Evolutionary conservation across 140 eudicot genomes (phyloP).

Genomic region (Ambrosia hybrid): DNA sequence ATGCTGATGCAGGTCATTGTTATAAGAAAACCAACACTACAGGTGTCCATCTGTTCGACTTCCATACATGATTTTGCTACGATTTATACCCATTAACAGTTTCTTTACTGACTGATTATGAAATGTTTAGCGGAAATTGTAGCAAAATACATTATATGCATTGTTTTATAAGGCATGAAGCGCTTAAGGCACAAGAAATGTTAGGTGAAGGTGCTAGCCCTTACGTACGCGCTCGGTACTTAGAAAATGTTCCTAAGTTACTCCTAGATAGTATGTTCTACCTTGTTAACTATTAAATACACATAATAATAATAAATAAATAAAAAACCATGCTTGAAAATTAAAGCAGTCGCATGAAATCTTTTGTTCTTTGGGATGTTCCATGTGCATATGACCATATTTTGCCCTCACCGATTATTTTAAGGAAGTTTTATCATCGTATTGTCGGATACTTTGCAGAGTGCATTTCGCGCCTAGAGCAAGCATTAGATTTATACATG

Average conservation of each 20-base stretch:
- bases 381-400: background rate
- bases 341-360: background rate
- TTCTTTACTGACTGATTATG: no score
- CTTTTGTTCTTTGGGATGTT: background rate
- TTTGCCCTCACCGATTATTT: background rate
- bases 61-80: slow-evolving; percentile 1
- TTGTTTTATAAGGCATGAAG: no score
- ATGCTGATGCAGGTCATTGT: slow-evolving; percentile 63
- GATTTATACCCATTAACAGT: no score
- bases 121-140: no score
- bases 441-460: slow-evolving; percentile 42
- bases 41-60: slow-evolving; percentile 32
- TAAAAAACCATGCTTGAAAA: background rate
- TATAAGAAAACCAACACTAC: slow-evolving; percentile 54
- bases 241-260: no score
- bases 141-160: no score
- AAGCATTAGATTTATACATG: slow-evolving; percentile 48
- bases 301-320: no score
- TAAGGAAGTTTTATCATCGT: slow-evolving; percentile 1
- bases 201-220: no score
- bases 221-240: no score
- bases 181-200: no score
- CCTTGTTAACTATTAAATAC: no score
- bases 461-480: slow-evolving; percentile 50
- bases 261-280: no score